Base-by-base conservation (phyloP, 2,329 filamentous ascomycete genomes). In the Fusarium hainanense region DNA sequence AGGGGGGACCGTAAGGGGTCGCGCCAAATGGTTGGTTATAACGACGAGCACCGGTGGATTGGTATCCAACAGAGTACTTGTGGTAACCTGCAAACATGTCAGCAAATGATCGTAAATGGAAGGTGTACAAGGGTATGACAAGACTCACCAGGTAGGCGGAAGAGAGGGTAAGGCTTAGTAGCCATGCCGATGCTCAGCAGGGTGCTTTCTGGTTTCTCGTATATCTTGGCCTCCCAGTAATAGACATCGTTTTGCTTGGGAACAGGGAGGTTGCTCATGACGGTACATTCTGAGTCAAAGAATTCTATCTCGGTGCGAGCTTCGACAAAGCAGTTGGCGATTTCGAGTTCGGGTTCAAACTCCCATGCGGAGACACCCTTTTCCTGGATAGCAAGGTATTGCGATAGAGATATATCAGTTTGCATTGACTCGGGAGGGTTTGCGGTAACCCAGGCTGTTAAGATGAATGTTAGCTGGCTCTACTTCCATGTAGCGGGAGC, bases 351-450 rank as follows among this genome's bases (percentile, higher is more conserved):
- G n/a, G 96, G 96, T 80, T 98, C 96, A 76, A 99, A 99, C 80
- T 99, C 96, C 96, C 96, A 99, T 9, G 96, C 96, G 7, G 96
- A 97, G n/a, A 99, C 95, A 52, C 96, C 96, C 81, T 99, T 99
- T 83, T 99, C 96, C 83, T 99, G 96, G 72, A 99, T 99, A 43
- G 96, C 96, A 63, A 99, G 87, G 79, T 97, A 98, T 79, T 99
- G 96, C 37, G 96, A 98, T 69, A 99, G 84, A 23, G 96, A 98
- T 70, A 99, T 99, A 78, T 99, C 96, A 72, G 96, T 98, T 76
- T 96, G 94, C 62, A 95, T 84, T 10, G 96, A 98, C 80, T 99
- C 96, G 70, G 96, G 94, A 5, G 95, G 96, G 77, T 98, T 98
- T 58, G 91, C 93, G 79, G 96, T 91, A 67, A 98, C 90, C 78